Evolutionary conservation across 208 protist species (phyloP), one percentile per base, ranked within the genome.

Genomic region (Acanthamoeba castellanii): DNA sequence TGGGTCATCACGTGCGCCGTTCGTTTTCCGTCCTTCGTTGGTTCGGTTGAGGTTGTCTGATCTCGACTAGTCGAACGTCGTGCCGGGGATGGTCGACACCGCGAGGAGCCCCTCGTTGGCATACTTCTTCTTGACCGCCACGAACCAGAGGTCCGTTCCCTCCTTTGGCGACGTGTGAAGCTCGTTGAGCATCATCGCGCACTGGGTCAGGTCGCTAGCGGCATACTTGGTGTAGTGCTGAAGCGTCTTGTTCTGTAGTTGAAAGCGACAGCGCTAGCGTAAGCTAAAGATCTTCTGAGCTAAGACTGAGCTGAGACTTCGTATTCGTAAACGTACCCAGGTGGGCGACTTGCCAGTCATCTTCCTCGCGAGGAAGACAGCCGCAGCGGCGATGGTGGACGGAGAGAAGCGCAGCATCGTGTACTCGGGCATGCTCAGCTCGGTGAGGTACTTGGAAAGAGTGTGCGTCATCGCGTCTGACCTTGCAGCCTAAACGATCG

Each of bases 331-430:
- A n/a, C 59, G 34, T 93, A 93, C 88, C 88, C 88, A 93, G 9
- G 50, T 52, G 50, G 88, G 88, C 20, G 88, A n/a, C 88, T 93
- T 72, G 59, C 16, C 14, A 9, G 91, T 94, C 91, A 94, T 94
- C 72, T 59, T 70, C 52, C 91, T 37, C 25, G 96, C 68, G 25
- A 97, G 70, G 76, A 93, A 97, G 20, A 98, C 81, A 20, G 94
- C 84, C 4, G 96, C 92, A 1, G 97, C 96, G 27, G 97, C 95
- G 47, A 98, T 68, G 16, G 96, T 55, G 20, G 97, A 98, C 57
- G 97, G 95, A 11, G 70, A 37, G 52, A 92, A 97, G 14, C 52
- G 52, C 16, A 97, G 32, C 42, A 97, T 85, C 16, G 74, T 30
- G 47, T 96, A 97, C 4, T 96, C 92, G 25, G 96, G 66, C n/a